A percentile compares a stretch with the other conserved stretches of the same genome.
Evolutionary conservation across 2,329 filamentous ascomycete species (phyloP).

Genomic region (Monilinia polystroma): DNA sequence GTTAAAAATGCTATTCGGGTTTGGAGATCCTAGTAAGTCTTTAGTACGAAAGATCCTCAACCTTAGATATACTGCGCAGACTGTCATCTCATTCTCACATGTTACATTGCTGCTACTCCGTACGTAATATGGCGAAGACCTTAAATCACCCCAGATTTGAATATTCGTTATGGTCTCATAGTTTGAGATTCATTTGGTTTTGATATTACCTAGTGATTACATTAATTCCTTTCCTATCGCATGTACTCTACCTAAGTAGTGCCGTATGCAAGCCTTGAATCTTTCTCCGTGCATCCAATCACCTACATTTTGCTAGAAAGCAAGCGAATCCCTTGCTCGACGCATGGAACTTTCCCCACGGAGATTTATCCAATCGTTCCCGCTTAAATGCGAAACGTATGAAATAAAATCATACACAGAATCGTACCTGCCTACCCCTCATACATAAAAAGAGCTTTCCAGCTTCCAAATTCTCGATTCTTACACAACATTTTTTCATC

Average conservation of each 20-base stretch:
- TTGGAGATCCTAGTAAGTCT: neutral
- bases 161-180: constrained; percentile 3
- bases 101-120: constrained; percentile 1
- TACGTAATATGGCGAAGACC: constrained; percentile 5
- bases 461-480: constrained; percentile 5
- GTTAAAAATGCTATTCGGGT: neutral
- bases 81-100: neutral
- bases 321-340: constrained; percentile 3
- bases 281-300: constrained; percentile 5
- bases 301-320: neutral
- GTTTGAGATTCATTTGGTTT: neutral
- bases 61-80: constrained; percentile 6
- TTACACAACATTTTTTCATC: constrained; percentile 7
- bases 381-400: neutral
- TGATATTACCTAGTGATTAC: neutral
- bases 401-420: neutral
- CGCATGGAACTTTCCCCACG: constrained; percentile 10
- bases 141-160: constrained; percentile 6
- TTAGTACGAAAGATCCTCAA: neutral
- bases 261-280: neutral
- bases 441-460: constrained; percentile 4
- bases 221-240: neutral
- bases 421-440: constrained; percentile 9
- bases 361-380: neutral
- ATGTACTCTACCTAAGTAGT: neutral